Base-by-base conservation (phyloP, 495 filamentous ascomycete species). In the Physcia stellaris region DNA sequence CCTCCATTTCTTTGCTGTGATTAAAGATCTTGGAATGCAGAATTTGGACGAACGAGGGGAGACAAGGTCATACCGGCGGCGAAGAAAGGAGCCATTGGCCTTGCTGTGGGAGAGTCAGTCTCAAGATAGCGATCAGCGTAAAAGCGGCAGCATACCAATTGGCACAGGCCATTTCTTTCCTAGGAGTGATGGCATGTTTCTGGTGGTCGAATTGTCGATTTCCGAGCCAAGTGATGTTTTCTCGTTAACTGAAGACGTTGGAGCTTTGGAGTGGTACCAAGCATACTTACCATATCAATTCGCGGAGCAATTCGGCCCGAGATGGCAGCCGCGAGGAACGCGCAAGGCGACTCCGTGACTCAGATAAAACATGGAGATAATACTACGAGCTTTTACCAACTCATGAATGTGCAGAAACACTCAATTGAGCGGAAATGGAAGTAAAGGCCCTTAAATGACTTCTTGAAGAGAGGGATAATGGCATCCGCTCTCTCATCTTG, bases 121-220 rank as follows among this genome's bases (percentile, higher is more conserved):
- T 24, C 21, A 40, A 39, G 30, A 37, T 18, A 12, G 32, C 9
- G 17, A n/a, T 21, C 11, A 18, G n/a, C 32, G 2, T 30, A 30
- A 32, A 18, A 32, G 35, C 27, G 34, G 56, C 53, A 52, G 78
- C 86, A 46, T 79, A 94, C 88, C 71, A 52, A 94, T 60, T 32
- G 83, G 80, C 48, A 77, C 72, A 51, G 81, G 82, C 69, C 87
- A 96, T 72, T 94, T 94, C 76, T 92, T 94, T 55, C 77, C 77
- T 59, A 94, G 70, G 62, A 83, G 67, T 66, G 75, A 71, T 83
- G n/a, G n/a, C n/a, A n/a, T n/a, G n/a, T n/a, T n/a, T n/a, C n/a
- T n/a, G n/a, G n/a, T n/a, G n/a, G n/a, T n/a, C n/a, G n/a, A n/a
- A n/a, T n/a, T n/a, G n/a, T n/a, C n/a, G n/a, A n/a, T n/a, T n/a